A percentile compares a stretch with the other conserved stretches of the same genome.
These are phyloP conservation scores for Pyrenochaeta sp. DNA, from an alignment of 2,329 filamentous ascomycete genomes.

Conservation along the genomic window DNA sequence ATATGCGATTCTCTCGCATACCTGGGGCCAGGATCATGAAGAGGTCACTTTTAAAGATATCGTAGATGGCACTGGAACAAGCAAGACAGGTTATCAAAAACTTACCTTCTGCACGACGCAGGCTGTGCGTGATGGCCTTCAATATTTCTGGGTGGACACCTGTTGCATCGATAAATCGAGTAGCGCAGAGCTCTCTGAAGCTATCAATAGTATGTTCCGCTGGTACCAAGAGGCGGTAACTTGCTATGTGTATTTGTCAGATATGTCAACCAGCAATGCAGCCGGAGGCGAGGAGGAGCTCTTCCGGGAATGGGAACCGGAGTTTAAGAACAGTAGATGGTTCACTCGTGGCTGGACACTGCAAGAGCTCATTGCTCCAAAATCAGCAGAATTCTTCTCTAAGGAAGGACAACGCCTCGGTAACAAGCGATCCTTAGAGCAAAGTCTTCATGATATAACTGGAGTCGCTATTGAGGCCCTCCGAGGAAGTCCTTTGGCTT, in stretches of 20 bases:
- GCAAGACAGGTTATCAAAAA: conserved; percentile 43
- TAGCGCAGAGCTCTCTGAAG: conserved; percentile 1
- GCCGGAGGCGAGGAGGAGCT: not conserved
- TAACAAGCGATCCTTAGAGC: not conserved
- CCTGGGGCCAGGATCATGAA: conserved; percentile 5
- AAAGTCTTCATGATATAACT: conserved; percentile 2
- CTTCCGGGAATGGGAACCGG: not conserved
- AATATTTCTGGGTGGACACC: conserved; percentile 9
- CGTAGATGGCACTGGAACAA: conserved; percentile 43
- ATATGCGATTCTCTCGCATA: conserved; percentile 12
- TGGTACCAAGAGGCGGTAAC: conserved; percentile 1
- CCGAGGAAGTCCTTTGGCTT: not conserved
- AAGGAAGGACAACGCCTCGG: conserved; percentile 2
- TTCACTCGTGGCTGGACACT: conserved; percentile 12
- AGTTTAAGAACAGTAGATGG: conserved; percentile 9
- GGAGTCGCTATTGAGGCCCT: not conserved
- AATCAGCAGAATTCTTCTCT: not conserved
- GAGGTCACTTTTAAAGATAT: conserved; percentile 6
- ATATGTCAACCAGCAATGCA: not conserved
- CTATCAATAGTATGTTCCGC: conserved; percentile 11
- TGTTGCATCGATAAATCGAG: conserved; percentile 9
- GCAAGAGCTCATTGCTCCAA: conserved; percentile 9
- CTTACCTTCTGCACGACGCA: conserved; percentile 3
- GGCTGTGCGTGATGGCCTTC: not conserved
- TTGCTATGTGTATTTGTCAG: conserved; percentile 14